Evolutionary conservation across 2,329 filamentous ascomycete genomes (phyloP).

Genomic region (Fusarium musae): DNA sequence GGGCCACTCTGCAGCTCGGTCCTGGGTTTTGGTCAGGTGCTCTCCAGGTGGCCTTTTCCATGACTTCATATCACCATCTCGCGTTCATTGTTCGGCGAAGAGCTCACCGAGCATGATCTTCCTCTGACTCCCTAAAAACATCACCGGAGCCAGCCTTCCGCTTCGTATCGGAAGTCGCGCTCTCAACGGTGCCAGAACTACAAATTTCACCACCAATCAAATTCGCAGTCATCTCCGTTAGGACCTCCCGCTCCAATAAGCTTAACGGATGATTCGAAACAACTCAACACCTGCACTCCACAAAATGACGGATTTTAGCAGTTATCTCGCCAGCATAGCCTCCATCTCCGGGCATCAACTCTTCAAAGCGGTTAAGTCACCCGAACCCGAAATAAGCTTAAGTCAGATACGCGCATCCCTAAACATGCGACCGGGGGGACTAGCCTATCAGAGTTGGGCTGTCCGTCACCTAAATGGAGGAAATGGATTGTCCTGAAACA

Average conservation of each 20-base stretch:
- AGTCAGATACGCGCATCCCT: not conserved
- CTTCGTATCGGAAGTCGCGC: not conserved
- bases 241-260: not conserved
- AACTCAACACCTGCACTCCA: not conserved
- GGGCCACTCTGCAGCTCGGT: not conserved
- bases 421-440: not conserved
- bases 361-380: not conserved
- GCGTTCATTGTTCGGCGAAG: fast-evolving
- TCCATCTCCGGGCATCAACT: not conserved
- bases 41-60: not conserved
- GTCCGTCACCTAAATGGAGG: not conserved
- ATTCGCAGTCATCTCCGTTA: fast-evolving
- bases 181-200: fast-evolving
- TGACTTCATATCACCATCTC: no score
- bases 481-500: not conserved
- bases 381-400: not conserved
- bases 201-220: not conserved
- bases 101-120: fast-evolving
- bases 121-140: not conserved
- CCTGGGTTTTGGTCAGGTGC: not conserved
- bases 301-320: not conserved
- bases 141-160: not conserved
- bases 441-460: not conserved
- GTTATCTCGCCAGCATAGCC: not conserved
- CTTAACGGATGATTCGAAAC: not conserved